phyloP scores from a whole-genome alignment of 2,329 filamentous ascomycete genomes.

The Fusarium bulbicola region DNA sequence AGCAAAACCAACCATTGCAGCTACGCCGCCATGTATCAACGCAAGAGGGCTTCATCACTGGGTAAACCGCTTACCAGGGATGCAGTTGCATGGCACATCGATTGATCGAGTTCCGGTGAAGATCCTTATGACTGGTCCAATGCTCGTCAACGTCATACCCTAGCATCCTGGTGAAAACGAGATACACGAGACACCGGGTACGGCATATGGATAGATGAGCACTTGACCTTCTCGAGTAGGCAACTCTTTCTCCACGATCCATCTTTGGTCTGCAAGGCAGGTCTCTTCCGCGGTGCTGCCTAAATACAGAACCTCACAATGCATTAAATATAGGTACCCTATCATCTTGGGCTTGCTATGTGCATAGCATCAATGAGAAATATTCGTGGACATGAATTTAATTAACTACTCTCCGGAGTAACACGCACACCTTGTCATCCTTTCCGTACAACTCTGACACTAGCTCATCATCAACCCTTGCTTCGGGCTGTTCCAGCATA shows the following conservation, averaged over 20 bases:
- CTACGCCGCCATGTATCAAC: neutral
- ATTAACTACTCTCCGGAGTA: slow-evolving; percentile 13
- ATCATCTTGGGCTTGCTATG: neutral
- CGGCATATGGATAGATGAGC: slow-evolving; percentile 13
- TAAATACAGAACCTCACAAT: neutral
- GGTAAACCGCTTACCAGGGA: neutral
- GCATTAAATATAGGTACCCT: neutral
- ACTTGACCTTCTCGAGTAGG: slow-evolving; percentile 14
- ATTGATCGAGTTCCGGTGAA: slow-evolving; percentile 1
- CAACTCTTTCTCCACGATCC: slow-evolving; percentile 14
- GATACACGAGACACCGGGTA: slow-evolving; percentile 22
- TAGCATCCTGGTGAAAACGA: neutral
- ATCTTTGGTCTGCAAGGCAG: slow-evolving; percentile 9
- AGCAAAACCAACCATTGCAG: neutral
- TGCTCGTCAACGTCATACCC: slow-evolving; percentile 19
- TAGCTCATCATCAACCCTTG: slow-evolving; percentile 24
- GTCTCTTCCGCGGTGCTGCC: neutral
- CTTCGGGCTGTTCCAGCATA: slow-evolving; percentile 17
- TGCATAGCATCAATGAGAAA: neutral
- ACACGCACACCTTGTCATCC: slow-evolving; percentile 30
- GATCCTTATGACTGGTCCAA: slow-evolving; percentile 12
- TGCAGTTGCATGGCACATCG: neutral
- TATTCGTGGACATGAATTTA: neutral
- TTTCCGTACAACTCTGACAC: slow-evolving; percentile 20
- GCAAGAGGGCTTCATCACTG: neutral